Evolutionary conservation across 2,329 filamentous ascomycete genomes (phyloP).

Genomic region (Metarhizium robertsii): DNA sequence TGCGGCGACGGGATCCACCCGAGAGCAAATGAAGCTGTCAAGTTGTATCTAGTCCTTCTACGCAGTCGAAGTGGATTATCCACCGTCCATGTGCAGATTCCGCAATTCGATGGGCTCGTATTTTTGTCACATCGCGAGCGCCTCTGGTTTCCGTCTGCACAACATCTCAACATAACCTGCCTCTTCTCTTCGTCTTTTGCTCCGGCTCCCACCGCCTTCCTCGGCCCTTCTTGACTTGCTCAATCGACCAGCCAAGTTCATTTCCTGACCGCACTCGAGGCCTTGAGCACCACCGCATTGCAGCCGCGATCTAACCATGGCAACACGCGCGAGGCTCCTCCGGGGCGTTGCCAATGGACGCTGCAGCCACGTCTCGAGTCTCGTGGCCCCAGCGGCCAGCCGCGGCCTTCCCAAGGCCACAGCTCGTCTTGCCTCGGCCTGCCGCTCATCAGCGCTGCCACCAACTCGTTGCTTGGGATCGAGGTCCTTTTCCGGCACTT

Average conservation of each 20-base stretch:
- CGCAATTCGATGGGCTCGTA: too few species aligned
- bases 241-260: not conserved
- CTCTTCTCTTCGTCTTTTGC: not conserved
- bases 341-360: not conserved
- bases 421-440: not conserved
- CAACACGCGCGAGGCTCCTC: constrained; percentile 5
- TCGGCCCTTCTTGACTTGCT: not conserved
- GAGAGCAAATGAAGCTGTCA: too few species aligned
- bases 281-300: not conserved
- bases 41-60: too few species aligned
- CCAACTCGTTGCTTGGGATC: constrained; percentile 8
- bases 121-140: too few species aligned
- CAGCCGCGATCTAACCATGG: constrained; percentile 1
- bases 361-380: not conserved
- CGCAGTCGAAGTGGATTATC: too few species aligned
- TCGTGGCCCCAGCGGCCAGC: not conserved
- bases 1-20: too few species aligned
- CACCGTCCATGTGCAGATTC: too few species aligned
- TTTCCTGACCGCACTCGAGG: not conserved
- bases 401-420: not conserved
- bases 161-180: not conserved
- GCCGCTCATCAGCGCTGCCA: not conserved
- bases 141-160: not conserved
- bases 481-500: constrained; percentile 13
- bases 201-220: not conserved